These are phyloP conservation scores for Raphanus raphanistrum DNA, from an alignment of 345 rosid species.

Conservation along the genomic window DNA sequence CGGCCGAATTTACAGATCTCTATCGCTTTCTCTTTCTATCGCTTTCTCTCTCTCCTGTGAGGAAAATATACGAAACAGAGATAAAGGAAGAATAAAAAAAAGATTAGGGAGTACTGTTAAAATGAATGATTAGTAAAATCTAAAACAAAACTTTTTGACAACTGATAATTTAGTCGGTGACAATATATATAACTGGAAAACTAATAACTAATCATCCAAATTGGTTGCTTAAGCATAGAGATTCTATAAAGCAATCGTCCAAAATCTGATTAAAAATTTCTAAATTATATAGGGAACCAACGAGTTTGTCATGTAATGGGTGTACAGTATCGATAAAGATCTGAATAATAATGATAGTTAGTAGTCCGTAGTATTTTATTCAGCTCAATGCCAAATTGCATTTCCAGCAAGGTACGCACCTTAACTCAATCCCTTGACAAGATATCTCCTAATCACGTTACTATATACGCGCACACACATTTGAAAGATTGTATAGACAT, in stretches of 20 bases:
- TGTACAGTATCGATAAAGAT: slow-evolving; percentile 32
- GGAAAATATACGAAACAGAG: too few relatives aligned
- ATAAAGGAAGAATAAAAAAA: too few relatives aligned
- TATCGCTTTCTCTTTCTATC: too few relatives aligned
- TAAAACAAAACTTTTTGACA: not conserved
- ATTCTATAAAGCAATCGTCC: slow-evolving; percentile 26
- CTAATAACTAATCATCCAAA: slow-evolving; percentile 1
- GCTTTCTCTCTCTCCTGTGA: too few relatives aligned
- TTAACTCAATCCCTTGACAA: slow-evolving; percentile 7
- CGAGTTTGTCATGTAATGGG: slow-evolving; percentile 32
- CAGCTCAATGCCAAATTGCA: not conserved
- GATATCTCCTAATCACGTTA: slow-evolving; percentile 11
- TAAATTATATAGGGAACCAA: slow-evolving; percentile 18
- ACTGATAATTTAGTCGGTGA: not conserved
- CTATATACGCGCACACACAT: not conserved
- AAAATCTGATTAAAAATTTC: slow-evolving; percentile 19
- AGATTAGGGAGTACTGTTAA: too few relatives aligned
- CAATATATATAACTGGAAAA: not conserved
- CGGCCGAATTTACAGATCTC: too few relatives aligned
- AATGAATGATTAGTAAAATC: not conserved
- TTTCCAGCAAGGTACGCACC: slow-evolving; percentile 25
- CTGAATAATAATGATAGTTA: not conserved
- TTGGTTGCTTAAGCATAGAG: slow-evolving; percentile 20
- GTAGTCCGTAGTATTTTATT: not conserved
- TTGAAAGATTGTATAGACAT: not conserved